Evolutionary conservation across 257 asterid genomes (phyloP).

Genomic region (Linderniella brevidens): DNA sequence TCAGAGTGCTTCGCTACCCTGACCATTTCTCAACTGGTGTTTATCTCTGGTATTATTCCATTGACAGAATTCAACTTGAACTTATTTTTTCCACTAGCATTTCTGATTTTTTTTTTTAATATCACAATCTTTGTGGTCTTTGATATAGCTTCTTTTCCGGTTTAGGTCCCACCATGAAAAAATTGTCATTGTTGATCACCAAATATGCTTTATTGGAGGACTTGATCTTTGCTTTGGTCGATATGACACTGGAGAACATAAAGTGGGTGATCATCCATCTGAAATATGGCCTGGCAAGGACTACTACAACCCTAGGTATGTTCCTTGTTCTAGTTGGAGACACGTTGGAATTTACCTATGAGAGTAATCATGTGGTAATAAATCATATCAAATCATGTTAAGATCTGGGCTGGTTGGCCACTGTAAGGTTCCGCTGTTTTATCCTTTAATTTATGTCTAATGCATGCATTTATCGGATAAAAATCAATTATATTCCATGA

Average conservation of each 20-base stretch:
- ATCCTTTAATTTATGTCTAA: too few relatives aligned
- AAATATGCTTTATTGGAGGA: conserved; percentile 75
- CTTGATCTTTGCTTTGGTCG: conserved; percentile 93
- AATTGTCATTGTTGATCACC: conserved; percentile 80
- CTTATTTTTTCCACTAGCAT: conserved; percentile 2
- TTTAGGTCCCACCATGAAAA: conserved; percentile 99
- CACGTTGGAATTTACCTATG: neutral
- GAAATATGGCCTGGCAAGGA: conserved; percentile 83
- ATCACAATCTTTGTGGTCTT: neutral
- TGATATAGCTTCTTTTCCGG: conserved; percentile 5
- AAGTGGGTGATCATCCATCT: conserved; percentile 58
- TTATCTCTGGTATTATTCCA: conserved; percentile 53
- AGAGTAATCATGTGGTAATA: too few relatives aligned
- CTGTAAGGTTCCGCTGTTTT: too few relatives aligned
- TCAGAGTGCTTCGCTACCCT: conserved; percentile 71
- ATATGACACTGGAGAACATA: conserved; percentile 69
- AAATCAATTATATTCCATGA: too few relatives aligned
- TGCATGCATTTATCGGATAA: too few relatives aligned
- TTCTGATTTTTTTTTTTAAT: neutral
- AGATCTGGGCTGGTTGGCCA: too few relatives aligned
- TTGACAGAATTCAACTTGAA: conserved; percentile 3
- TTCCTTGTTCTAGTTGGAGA: neutral
- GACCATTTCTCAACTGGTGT: conserved; percentile 73
- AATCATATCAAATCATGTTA: too few relatives aligned
- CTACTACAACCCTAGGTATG: conserved; percentile 89